Percentiles rank a stretch among this genome's conserved stretches.
Conservation (phyloP, 768 basidiomycete genomes). For the Galerina marginata region DNA sequence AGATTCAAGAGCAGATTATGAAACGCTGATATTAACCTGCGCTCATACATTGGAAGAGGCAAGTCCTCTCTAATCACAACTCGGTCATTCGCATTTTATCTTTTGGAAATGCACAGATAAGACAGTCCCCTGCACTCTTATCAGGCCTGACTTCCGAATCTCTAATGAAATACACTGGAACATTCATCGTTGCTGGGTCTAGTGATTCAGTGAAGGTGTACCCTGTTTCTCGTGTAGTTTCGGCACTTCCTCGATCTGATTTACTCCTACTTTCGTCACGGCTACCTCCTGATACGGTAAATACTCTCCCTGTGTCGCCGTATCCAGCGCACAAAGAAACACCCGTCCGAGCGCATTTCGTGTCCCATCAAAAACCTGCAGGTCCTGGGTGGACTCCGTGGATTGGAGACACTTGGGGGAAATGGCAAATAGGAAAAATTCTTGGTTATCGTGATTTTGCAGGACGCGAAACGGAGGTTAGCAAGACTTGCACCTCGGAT, state of each 20-base stretch:
- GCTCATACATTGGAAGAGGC: slow-evolving; percentile 71
- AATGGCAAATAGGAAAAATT: slow-evolving; percentile 57
- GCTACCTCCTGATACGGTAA: slow-evolving; percentile 32
- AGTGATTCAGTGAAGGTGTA: slow-evolving; percentile 35
- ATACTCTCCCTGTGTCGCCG: slow-evolving; percentile 63
- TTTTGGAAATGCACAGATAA: slow-evolving; percentile 25
- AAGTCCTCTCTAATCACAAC: slow-evolving; percentile 12
- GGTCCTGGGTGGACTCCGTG: slow-evolving; percentile 52
- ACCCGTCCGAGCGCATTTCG: slow-evolving; percentile 57
- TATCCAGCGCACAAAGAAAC: slow-evolving; percentile 59
- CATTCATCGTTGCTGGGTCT: slow-evolving; percentile 51
- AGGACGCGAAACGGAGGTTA: slow-evolving; percentile 60
- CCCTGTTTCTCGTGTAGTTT: slow-evolving; percentile 51
- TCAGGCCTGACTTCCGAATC: slow-evolving; percentile 14
- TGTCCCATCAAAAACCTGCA: slow-evolving; percentile 45
- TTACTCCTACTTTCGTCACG: slow-evolving; percentile 50
- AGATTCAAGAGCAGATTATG: slow-evolving; percentile 18
- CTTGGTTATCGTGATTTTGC: slow-evolving; percentile 64
- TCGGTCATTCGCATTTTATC: background rate
- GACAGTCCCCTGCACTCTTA: slow-evolving; percentile 32
- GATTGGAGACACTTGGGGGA: slow-evolving; percentile 58
- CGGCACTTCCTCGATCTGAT: slow-evolving; percentile 66
- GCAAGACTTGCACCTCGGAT: slow-evolving; percentile 14
- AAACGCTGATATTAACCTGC: slow-evolving; percentile 55
- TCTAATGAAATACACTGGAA: slow-evolving; percentile 36